Conservation (phyloP, 768 basidiomycete genomes). For the Boletus bicolor region DNA sequence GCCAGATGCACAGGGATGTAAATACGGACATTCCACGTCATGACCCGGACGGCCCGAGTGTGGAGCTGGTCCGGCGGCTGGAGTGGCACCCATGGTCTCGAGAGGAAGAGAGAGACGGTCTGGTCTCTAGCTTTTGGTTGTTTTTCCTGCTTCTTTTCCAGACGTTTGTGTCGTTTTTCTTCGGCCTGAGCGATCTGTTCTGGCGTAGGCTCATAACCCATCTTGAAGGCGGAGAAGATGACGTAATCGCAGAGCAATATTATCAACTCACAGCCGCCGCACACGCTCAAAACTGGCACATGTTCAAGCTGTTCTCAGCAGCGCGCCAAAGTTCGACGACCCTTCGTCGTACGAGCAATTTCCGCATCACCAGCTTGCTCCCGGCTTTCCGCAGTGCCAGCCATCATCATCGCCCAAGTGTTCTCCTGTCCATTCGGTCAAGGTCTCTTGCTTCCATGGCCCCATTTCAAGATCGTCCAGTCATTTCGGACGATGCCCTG, state of each 20-base stretch:
- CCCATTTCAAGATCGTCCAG: conserved; percentile 17
- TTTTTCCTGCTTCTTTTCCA: conserved; percentile 39
- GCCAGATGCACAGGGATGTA: not conserved
- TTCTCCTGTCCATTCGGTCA: not conserved
- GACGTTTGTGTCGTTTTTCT: conserved; percentile 40
- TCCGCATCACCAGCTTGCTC: not conserved
- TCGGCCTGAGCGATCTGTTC: conserved; percentile 57
- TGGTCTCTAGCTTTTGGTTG: conserved; percentile 7
- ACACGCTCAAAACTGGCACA: conserved; percentile 1
- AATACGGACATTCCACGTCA: conserved; percentile 81
- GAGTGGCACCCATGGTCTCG: conserved; percentile 37
- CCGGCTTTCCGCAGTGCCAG: not conserved
- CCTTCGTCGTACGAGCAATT: conserved; percentile 11
- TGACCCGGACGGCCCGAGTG: conserved; percentile 43
- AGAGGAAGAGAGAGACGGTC: conserved; percentile 9
- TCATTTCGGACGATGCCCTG: conserved; percentile 12
- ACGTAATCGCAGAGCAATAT: conserved; percentile 10
- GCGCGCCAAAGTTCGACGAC: conserved; percentile 8
- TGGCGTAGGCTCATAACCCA: conserved; percentile 39
- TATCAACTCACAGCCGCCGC: no score
- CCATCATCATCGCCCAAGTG: not conserved
- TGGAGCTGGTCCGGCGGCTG: not conserved
- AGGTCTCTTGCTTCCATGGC: conserved; percentile 31
- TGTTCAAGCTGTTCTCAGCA: conserved; percentile 33
- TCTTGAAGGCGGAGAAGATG: conserved; percentile 5